Conservation (phyloP, 495 filamentous ascomycete species). For the Penicillium bialowiezense region DNA sequence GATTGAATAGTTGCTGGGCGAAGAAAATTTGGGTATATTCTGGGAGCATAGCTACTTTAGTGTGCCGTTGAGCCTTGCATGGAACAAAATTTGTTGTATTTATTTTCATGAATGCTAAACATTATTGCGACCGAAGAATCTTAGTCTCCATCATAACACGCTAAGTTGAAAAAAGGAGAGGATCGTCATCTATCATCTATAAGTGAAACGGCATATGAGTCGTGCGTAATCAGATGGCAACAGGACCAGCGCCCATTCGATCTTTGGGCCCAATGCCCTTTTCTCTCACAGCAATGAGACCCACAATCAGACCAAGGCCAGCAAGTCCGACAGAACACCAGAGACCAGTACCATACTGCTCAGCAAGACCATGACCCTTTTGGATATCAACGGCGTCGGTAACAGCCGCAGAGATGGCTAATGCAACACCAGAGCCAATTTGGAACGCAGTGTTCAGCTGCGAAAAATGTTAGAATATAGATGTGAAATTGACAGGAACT, state of each 20-base stretch:
- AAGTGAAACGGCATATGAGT: not conserved
- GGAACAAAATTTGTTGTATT: no score
- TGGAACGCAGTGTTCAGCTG: constrained; percentile 40
- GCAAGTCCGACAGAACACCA: constrained; percentile 36
- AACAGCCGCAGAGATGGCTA: constrained; percentile 37
- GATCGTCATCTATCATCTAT: no score
- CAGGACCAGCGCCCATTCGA: constrained; percentile 18
- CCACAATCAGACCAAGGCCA: constrained; percentile 29
- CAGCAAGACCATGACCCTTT: constrained; percentile 26
- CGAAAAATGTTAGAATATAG: constrained; percentile 1
- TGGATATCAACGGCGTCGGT: constrained; percentile 33
- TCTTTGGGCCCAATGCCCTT: constrained; percentile 32
- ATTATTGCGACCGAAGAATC: no score
- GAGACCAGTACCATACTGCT: constrained; percentile 36
- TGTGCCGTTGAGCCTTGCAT: no score
- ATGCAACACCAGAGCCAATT: constrained; percentile 35
- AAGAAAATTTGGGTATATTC: no score
- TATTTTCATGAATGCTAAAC: no score
- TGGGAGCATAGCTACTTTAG: no score
- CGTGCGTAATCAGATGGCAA: constrained; percentile 19
- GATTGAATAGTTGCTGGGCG: no score
- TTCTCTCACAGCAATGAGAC: constrained; percentile 24
- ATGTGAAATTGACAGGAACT: not conserved
- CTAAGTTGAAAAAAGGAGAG: no score
- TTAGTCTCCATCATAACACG: no score